phyloP scores from a whole-genome alignment of 805 yeast genomes.

The Alloascoidea africana region DNA sequence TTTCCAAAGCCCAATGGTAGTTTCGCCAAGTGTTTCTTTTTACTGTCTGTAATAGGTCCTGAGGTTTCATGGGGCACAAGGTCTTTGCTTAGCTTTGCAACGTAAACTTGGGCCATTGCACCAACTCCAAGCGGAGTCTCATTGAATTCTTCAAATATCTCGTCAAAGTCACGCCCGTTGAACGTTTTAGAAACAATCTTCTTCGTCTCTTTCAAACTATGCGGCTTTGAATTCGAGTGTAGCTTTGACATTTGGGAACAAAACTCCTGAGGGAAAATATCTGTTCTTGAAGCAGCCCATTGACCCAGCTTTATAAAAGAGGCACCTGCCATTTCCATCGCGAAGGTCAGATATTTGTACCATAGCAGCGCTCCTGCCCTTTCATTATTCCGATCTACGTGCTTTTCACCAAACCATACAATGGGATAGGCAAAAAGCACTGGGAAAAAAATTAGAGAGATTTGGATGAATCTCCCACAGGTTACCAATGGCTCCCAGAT shows the following conservation, averaged over 20 bases:
- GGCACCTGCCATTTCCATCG: slow-evolving; percentile 82
- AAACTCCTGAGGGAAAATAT: slow-evolving; percentile 67
- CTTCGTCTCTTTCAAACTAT: slow-evolving; percentile 47
- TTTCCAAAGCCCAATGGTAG: slow-evolving; percentile 16
- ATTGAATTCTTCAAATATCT: slow-evolving; percentile 66
- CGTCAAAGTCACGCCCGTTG: slow-evolving; percentile 38
- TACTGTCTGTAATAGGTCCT: slow-evolving; percentile 15
- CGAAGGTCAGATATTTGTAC: slow-evolving; percentile 47
- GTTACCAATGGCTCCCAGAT: slow-evolving; percentile 59
- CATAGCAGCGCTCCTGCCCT: slow-evolving; percentile 54
- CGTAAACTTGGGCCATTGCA: slow-evolving; percentile 93
- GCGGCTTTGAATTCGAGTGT: slow-evolving; percentile 76
- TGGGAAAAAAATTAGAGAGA: slow-evolving; percentile 56
- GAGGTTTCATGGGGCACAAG: slow-evolving; percentile 3
- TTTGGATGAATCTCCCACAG: slow-evolving; percentile 49
- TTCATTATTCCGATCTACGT: slow-evolving; percentile 18
- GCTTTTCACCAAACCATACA: slow-evolving; percentile 28
- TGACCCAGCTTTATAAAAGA: slow-evolving; percentile 74
- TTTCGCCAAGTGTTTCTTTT: slow-evolving; percentile 13
- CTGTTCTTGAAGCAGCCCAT: slow-evolving; percentile 98
- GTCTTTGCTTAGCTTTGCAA: slow-evolving; percentile 42
- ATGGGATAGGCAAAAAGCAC: slow-evolving; percentile 53
- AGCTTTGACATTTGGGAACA: slow-evolving; percentile 63
- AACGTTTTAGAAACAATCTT: slow-evolving; percentile 44
- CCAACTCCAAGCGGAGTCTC: slow-evolving; percentile 88